Conservation (phyloP, 495 filamentous ascomycete genomes). For the Aspergillus incahuasiensis region DNA sequence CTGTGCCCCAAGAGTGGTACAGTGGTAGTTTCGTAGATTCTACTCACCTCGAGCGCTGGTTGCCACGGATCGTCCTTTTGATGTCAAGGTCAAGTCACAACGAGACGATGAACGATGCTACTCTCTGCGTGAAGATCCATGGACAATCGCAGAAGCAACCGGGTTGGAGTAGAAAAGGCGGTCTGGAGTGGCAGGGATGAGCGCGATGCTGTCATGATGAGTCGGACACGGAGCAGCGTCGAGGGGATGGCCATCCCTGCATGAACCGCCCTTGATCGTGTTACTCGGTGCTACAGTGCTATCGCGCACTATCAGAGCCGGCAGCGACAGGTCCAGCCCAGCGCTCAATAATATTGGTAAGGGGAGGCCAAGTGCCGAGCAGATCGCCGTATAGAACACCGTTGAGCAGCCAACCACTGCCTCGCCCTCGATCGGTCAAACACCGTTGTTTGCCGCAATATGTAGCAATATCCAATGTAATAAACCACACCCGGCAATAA, state of each 20-base stretch:
- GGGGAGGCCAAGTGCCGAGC: neutral
- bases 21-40: neutral
- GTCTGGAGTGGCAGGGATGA: slow-evolving; percentile 5
- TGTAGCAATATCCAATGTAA: neutral
- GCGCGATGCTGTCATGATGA: slow-evolving; percentile 7
- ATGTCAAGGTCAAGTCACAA: neutral
- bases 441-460: neutral
- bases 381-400: neutral
- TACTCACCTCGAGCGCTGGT: neutral
- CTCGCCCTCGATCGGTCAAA: neutral
- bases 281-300: neutral
- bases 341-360: slow-evolving; percentile 4
- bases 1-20: neutral
- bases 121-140: neutral
- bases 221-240: neutral
- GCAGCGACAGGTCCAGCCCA: neutral
- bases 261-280: slow-evolving; percentile 8
- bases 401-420: neutral
- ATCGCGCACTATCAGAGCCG: too few species aligned
- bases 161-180: slow-evolving; percentile 11
- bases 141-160: neutral
- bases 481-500: too few species aligned
- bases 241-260: slow-evolving; percentile 6
- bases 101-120: slow-evolving; percentile 1
- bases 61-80: neutral